Evolutionary conservation across 176 grass and related monocot genomes (phyloP).

Genomic region (Oryza punctata): DNA sequence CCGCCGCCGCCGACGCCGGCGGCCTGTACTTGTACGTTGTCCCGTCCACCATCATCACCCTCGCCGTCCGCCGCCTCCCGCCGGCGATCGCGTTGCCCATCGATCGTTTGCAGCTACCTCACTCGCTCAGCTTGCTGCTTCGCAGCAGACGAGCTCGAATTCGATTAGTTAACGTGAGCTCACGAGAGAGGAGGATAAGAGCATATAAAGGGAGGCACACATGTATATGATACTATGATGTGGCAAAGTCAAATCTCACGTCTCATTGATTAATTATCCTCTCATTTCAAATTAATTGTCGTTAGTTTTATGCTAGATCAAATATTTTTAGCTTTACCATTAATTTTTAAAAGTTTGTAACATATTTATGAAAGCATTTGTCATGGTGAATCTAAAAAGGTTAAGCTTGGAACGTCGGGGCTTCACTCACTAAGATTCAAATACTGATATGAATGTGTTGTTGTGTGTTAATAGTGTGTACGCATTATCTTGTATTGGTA

Average conservation of each 20-base stretch:
- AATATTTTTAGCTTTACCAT: too few relatives aligned
- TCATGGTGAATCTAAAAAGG: too few relatives aligned
- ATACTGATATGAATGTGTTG: too few relatives aligned
- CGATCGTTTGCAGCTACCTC: background rate
- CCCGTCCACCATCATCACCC: conserved; percentile 91
- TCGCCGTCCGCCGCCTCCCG: conserved; percentile 52
- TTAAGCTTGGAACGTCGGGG: too few relatives aligned
- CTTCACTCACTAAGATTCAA: too few relatives aligned
- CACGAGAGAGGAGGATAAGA: background rate
- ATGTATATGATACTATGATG: too few relatives aligned
- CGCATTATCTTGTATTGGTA: too few relatives aligned
- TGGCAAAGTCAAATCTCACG: background rate
- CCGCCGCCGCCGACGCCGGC: conserved; percentile 31
- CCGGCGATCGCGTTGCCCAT: conserved; percentile 76
- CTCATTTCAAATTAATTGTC: too few relatives aligned
- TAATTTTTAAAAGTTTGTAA: too few relatives aligned
- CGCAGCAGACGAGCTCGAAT: background rate
- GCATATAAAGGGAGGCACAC: background rate
- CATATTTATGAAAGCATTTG: too few relatives aligned
- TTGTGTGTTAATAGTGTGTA: too few relatives aligned
- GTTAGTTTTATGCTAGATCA: too few relatives aligned
- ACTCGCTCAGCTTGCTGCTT: background rate
- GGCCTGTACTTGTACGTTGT: conserved; percentile 57
- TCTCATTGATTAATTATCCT: background rate
- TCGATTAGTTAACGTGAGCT: background rate